Conservation (phyloP, 306 rosid species). For the Gastrolobium villosum region DNA sequence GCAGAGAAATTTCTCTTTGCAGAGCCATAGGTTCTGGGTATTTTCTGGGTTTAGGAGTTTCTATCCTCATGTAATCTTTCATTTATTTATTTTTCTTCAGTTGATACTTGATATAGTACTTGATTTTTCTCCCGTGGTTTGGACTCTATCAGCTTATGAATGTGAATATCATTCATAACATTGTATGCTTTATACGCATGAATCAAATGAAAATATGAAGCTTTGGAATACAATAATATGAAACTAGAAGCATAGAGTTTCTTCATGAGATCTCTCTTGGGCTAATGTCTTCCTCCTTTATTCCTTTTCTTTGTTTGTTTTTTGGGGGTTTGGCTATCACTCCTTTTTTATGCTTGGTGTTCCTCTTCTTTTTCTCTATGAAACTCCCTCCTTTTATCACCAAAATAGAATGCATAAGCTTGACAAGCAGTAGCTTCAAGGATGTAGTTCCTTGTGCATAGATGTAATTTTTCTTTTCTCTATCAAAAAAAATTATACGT, state of each 20-base stretch:
- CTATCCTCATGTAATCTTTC: too few relatives aligned
- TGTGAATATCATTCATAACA: not conserved
- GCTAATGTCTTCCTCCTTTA: conserved; percentile 1
- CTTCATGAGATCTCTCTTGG: not conserved
- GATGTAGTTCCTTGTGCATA: conserved; percentile 9
- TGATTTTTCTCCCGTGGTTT: too few relatives aligned
- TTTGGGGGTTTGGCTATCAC: conserved; percentile 8
- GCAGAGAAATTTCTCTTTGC: too few relatives aligned
- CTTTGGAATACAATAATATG: not conserved
- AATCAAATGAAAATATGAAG: not conserved
- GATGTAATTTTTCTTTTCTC: not conserved
- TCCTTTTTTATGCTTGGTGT: not conserved
- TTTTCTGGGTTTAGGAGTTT: too few relatives aligned
- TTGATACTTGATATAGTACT: too few relatives aligned
- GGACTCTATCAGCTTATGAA: not conserved
- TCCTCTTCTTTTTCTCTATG: not conserved
- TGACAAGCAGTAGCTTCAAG: conserved; percentile 26
- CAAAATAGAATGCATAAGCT: not conserved
- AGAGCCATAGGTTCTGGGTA: too few relatives aligned
- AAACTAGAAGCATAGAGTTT: not conserved
- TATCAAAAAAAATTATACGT: not conserved
- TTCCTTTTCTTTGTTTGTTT: not conserved
- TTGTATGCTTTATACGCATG: not conserved
- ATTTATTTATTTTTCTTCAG: too few relatives aligned
- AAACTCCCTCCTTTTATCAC: conserved; percentile 11